phyloP scores from a whole-genome alignment of 176 grass and related monocot species.

The Juncus effusus region DNA sequence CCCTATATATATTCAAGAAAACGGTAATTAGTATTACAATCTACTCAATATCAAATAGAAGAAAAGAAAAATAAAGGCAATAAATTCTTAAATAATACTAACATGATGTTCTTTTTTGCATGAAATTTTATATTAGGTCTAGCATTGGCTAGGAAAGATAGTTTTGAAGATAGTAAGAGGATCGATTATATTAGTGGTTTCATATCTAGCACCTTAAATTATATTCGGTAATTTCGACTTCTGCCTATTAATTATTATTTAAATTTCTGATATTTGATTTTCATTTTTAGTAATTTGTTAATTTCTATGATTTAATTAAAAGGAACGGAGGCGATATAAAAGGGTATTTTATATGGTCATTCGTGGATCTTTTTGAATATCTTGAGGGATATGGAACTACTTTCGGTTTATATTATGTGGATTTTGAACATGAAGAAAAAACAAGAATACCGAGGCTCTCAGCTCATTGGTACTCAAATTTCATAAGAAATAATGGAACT shows the following conservation, averaged over 20 bases:
- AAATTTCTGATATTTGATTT: not conserved
- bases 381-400: constrained; percentile 29
- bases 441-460: constrained; percentile 39
- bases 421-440: constrained; percentile 32
- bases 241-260: not conserved
- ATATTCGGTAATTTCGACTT: constrained; percentile 36
- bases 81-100: not conserved
- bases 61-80: constrained; percentile 3
- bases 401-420: constrained; percentile 40
- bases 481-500: constrained; percentile 39
- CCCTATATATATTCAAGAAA: constrained; percentile 57
- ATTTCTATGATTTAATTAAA: constrained; percentile 4
- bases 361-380: constrained; percentile 51
- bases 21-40: constrained; percentile 27
- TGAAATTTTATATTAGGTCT: constrained; percentile 28
- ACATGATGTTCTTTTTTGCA: not conserved
- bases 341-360: constrained; percentile 58
- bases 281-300: not conserved
- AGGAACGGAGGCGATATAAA: constrained; percentile 50
- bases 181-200: constrained; percentile 34
- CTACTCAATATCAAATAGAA: not conserved
- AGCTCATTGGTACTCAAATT: constrained; percentile 47
- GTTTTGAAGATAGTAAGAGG: constrained; percentile 27
- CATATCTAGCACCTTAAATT: constrained; percentile 38
- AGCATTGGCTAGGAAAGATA: constrained; percentile 24